These are phyloP conservation scores for Neltuma alba DNA, from an alignment of 306 rosid species.

Conservation along the genomic window DNA sequence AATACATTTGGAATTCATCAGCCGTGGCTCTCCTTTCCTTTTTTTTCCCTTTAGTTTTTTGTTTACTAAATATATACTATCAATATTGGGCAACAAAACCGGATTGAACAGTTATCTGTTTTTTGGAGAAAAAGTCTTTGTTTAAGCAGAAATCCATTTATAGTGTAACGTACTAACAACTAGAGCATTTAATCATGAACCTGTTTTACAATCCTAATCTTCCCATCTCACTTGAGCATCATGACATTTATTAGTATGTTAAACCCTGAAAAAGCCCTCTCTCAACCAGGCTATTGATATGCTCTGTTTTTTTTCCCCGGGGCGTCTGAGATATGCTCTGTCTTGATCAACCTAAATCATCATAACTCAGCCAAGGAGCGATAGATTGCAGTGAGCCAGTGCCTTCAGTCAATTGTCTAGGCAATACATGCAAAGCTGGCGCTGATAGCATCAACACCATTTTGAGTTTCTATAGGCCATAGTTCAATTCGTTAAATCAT, in stretches of 20 bases:
- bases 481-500: constrained; percentile 1
- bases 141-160: neutral
- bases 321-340: neutral
- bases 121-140: neutral
- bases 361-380: neutral
- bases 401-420: neutral
- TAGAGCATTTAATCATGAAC: neutral
- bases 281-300: neutral
- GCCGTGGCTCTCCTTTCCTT: too few species aligned
- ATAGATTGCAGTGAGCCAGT: neutral
- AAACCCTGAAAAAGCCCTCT: neutral
- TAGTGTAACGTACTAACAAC: neutral
- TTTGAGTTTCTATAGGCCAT: neutral
- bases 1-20: too few species aligned
- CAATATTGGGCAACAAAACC: neutral
- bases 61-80: too few species aligned
- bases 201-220: neutral
- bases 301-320: neutral
- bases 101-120: neutral
- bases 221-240: neutral
- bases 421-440: neutral
- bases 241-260: neutral
- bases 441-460: neutral
- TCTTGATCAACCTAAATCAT: neutral
- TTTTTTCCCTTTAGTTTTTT: too few species aligned